These are phyloP conservation scores for Geotrichum phurueaensis DNA, from an alignment of 1,139 yeast species.

Conservation along the genomic window DNA sequence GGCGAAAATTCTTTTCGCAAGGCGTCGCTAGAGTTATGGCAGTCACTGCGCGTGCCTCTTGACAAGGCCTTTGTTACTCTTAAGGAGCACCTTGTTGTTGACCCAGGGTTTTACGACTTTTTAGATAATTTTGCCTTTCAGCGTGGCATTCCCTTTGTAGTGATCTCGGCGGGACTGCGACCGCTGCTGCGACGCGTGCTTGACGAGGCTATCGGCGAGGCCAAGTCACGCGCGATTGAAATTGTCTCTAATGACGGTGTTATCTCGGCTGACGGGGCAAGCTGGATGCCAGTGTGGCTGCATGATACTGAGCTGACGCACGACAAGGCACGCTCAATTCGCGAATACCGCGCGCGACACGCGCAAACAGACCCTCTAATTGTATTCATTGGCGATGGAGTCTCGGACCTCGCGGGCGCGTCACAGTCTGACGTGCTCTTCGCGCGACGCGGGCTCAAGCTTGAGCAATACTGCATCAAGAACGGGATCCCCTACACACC, in stretches of 20 bases:
- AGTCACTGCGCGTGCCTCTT: constrained; percentile 39
- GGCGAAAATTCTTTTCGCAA: constrained; percentile 37
- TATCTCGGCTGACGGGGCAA: constrained; percentile 39
- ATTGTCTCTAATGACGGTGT: constrained; percentile 56
- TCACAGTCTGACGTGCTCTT: constrained; percentile 42
- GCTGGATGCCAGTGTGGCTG: constrained; percentile 56
- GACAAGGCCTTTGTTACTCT: constrained; percentile 53
- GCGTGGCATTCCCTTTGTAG: constrained; percentile 52
- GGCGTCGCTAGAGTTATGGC: constrained; percentile 43
- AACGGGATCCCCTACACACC: constrained; percentile 40
- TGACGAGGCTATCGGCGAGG: constrained; percentile 52
- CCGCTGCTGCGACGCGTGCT: constrained; percentile 58
- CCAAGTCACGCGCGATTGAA: constrained; percentile 49
- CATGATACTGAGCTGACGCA: constrained; percentile 62
- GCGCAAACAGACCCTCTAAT: constrained; percentile 31
- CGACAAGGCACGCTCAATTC: constrained; percentile 56
- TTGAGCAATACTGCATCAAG: constrained; percentile 40
- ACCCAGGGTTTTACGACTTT: constrained; percentile 54
- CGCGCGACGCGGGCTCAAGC: constrained; percentile 40
- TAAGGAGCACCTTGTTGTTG: constrained; percentile 49
- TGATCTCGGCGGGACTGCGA: constrained; percentile 59
- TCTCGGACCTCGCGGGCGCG: constrained; percentile 44
- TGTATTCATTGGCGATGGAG: constrained; percentile 43
- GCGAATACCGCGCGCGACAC: constrained; percentile 39
- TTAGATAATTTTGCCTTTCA: constrained; percentile 46